Percentiles rank a stretch among this genome's conserved stretches.
phyloP scores from a whole-genome alignment of 768 basidiomycete species.

The Pleurotus eryngii region DNA sequence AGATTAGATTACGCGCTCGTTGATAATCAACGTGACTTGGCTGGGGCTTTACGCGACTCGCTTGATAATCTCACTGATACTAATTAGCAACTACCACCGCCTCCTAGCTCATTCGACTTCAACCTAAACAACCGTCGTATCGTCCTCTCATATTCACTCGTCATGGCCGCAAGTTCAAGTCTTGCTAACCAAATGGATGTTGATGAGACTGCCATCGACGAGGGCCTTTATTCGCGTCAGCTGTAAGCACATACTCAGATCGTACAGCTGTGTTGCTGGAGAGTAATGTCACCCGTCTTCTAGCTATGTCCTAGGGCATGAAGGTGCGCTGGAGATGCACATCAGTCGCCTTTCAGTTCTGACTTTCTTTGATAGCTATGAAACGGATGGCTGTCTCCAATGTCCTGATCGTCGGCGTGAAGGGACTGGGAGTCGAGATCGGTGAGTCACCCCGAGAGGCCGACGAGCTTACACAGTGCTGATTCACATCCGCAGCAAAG shows the following conservation, averaged over 20 bases:
- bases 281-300: constrained; percentile 14
- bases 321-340: constrained; percentile 52
- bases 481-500: constrained; percentile 60
- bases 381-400: constrained; percentile 98
- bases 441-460: constrained; percentile 38
- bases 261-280: constrained; percentile 10
- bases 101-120: constrained; percentile 10
- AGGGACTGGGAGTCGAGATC: constrained; percentile 94
- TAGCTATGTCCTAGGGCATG: constrained; percentile 94
- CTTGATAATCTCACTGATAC: constrained; percentile 3
- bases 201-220: constrained; percentile 86
- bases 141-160: constrained; percentile 12
- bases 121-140: constrained; percentile 13
- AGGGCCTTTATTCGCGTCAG: constrained; percentile 91
- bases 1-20: not conserved
- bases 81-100: not conserved
- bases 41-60: not conserved
- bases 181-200: constrained; percentile 68
- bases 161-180: constrained; percentile 37
- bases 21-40: constrained; percentile 4
- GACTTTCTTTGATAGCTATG: constrained; percentile 67
- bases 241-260: constrained; percentile 51
- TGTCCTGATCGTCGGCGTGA: constrained; percentile 88
- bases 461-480: not conserved
- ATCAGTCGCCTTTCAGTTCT: not conserved